Percentiles rank a stretch among this genome's conserved stretches.
Conservation (phyloP, 257 asterid genomes). For the Marsdenia floribunda region DNA sequence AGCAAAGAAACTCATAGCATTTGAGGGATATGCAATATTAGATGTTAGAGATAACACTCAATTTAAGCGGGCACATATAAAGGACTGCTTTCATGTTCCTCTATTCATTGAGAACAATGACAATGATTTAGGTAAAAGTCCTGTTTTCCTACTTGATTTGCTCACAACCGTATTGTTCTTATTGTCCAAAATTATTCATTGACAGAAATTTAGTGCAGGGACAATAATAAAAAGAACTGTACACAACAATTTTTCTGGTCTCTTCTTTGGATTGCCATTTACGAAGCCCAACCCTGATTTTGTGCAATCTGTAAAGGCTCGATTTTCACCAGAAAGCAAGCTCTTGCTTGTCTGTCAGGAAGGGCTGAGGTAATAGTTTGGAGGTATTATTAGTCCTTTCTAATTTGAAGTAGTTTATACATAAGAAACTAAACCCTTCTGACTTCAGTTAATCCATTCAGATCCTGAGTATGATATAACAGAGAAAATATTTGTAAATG, state of each 20-base stretch:
- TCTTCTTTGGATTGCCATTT: slow-evolving; percentile 81
- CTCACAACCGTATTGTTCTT: background rate
- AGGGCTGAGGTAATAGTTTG: slow-evolving; percentile 61
- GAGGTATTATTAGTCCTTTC: background rate
- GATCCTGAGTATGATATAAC: background rate
- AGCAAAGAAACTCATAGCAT: slow-evolving; percentile 70
- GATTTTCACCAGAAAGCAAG: slow-evolving; percentile 72
- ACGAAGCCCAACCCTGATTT: slow-evolving; percentile 77
- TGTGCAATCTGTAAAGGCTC: slow-evolving; percentile 55
- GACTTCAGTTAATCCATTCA: background rate
- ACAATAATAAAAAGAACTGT: slow-evolving; percentile 62
- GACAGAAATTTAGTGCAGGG: slow-evolving; percentile 38
- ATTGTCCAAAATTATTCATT: background rate
- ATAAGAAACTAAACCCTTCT: background rate
- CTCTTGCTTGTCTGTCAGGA: slow-evolving; percentile 90
- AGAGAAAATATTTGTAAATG: background rate
- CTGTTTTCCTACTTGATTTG: background rate
- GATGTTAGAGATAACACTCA: slow-evolving; percentile 83
- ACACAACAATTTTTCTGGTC: slow-evolving; percentile 85
- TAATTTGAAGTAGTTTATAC: background rate
- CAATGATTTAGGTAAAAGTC: slow-evolving; percentile 57
- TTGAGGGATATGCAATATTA: slow-evolving; percentile 61
- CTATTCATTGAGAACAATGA: slow-evolving; percentile 72
- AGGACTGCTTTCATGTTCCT: slow-evolving; percentile 69
- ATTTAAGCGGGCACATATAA: slow-evolving; percentile 73